phyloP scores from a whole-genome alignment of 1,284 basidiomycete species.

The Pseudozyma flocculosa region DNA sequence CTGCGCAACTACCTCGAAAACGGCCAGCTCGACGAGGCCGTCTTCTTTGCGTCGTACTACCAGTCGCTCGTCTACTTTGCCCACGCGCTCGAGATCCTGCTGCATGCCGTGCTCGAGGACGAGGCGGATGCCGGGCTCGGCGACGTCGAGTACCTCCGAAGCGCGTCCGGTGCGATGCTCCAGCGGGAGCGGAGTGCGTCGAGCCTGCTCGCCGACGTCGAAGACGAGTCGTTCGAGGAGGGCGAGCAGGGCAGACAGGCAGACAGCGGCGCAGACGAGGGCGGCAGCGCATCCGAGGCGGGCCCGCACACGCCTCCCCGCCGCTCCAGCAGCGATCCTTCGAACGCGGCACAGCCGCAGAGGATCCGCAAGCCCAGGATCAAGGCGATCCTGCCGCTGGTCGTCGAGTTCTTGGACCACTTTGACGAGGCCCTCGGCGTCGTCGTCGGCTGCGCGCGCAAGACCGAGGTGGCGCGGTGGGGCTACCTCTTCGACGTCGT shows the following conservation, averaged over 20 bases:
- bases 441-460: slow-evolving; percentile 91
- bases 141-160: slow-evolving; percentile 19
- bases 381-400: slow-evolving; percentile 66
- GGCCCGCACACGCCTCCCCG: neutral
- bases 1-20: slow-evolving; percentile 75
- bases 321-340: neutral
- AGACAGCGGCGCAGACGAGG: too few relatives aligned
- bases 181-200: slow-evolving; percentile 25
- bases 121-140: slow-evolving; percentile 64
- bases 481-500: slow-evolving; percentile 82
- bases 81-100: slow-evolving; percentile 87
- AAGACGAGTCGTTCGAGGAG: slow-evolving; percentile 10
- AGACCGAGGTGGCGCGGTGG: slow-evolving; percentile 94
- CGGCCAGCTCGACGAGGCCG: slow-evolving; percentile 62
- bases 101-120: slow-evolving; percentile 92
- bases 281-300: too few relatives aligned
- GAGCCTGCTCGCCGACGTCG: slow-evolving; percentile 29
- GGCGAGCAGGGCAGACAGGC: slow-evolving; percentile 2
- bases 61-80: slow-evolving; percentile 86
- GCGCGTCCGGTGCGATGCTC: slow-evolving; percentile 21
- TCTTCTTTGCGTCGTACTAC: slow-evolving; percentile 83
- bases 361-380: slow-evolving; percentile 36
- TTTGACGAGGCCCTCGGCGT: slow-evolving; percentile 88
- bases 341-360: slow-evolving; percentile 1
- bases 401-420: slow-evolving; percentile 89